Evolutionary conservation across 2,329 filamentous ascomycete genomes (phyloP).

Genomic region (Ascochyta fabae): DNA sequence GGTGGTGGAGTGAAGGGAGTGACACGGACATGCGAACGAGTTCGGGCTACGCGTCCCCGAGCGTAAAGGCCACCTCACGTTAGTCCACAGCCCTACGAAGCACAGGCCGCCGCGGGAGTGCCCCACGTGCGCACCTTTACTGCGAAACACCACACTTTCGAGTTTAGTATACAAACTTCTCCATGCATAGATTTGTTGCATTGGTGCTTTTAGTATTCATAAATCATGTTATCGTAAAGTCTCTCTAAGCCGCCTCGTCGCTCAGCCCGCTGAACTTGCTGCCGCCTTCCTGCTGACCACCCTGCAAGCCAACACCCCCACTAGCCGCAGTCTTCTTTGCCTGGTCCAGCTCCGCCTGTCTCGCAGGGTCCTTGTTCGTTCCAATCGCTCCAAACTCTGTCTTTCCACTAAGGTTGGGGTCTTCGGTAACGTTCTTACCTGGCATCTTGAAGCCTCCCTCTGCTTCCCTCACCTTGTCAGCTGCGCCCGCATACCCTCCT

Average conservation of each 20-base stretch:
- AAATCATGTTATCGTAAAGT: not conserved
- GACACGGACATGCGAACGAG: conserved; percentile 7
- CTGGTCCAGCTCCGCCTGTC: conserved; percentile 53
- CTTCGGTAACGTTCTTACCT: conserved; percentile 59
- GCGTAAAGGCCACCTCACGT: conserved; percentile 43
- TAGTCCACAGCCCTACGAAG: conserved; percentile 22
- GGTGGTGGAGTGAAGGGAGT: conserved; percentile 16
- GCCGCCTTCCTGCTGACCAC: conserved; percentile 22
- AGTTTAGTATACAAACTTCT: not conserved
- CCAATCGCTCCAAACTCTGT: conserved; percentile 56
- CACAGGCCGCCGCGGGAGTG: conserved; percentile 12
- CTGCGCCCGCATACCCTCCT: conserved; percentile 43
- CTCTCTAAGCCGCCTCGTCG: not conserved
- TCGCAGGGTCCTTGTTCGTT: conserved; percentile 61
- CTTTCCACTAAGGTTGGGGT: conserved; percentile 33
- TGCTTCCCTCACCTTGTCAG: conserved; percentile 30
- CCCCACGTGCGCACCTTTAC: conserved; percentile 4
- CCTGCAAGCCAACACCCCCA: conserved; percentile 36
- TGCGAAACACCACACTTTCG: not conserved
- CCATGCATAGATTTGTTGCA: not conserved
- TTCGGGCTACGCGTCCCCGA: conserved; percentile 25
- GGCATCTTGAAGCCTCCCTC: conserved; percentile 54
- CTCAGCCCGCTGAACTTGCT: conserved; percentile 34
- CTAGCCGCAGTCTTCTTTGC: conserved; percentile 42
- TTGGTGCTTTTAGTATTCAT: not conserved